Percentiles rank a stretch among this genome's conserved stretches.
These are phyloP conservation scores for Misopates orontium DNA, from an alignment of 257 asterid genomes.

Conservation along the genomic window DNA sequence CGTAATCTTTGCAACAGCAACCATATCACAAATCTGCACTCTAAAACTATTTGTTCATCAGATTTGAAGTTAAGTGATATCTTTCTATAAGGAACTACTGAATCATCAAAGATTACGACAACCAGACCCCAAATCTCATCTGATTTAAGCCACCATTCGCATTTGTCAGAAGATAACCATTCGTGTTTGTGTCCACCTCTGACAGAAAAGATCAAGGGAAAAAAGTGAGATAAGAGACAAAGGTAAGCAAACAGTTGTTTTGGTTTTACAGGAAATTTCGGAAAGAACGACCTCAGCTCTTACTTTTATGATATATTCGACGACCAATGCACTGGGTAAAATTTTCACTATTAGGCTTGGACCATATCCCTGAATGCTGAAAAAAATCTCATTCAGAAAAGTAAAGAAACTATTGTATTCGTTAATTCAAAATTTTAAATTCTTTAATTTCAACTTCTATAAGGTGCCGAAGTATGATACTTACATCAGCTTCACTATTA, in stretches of 20 bases:
- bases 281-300: constrained; percentile 27
- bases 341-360: constrained; percentile 79
- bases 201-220: constrained; percentile 23
- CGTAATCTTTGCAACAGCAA: constrained; percentile 91
- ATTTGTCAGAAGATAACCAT: constrained; percentile 81
- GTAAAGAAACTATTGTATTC: constrained; percentile 8
- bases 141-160: constrained; percentile 99
- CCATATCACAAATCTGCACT: constrained; percentile 99
- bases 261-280: not conserved
- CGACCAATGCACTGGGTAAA: constrained; percentile 76
- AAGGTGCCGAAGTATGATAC: constrained; percentile 27
- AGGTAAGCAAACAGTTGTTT: not conserved
- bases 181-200: constrained; percentile 73
- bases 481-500: constrained; percentile 49
- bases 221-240: constrained; percentile 19
- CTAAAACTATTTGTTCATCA: constrained; percentile 68
- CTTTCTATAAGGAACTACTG: constrained; percentile 17
- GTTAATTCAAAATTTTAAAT: not conserved
- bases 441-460: not conserved
- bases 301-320: constrained; percentile 72
- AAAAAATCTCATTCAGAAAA: constrained; percentile 29
- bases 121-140: constrained; percentile 99
- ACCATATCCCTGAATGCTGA: constrained; percentile 88
- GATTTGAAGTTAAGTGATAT: constrained; percentile 35
- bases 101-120: constrained; percentile 36